phyloP scores from a whole-genome alignment of 1,284 basidiomycete genomes.

The Boletus holoroseus region DNA sequence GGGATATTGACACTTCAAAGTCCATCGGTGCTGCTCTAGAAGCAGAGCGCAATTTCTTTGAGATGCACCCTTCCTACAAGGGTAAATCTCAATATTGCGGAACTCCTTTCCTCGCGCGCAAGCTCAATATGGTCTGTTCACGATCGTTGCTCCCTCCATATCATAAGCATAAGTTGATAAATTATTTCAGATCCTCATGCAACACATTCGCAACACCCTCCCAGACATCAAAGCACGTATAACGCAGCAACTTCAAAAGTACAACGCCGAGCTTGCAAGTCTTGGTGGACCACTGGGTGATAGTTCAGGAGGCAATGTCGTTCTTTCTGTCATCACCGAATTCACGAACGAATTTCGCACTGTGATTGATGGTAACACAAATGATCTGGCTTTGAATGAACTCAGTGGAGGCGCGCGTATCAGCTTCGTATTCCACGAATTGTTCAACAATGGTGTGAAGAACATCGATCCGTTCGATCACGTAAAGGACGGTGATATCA shows the following conservation, averaged over 20 bases:
- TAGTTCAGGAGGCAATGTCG: conserved; percentile 79
- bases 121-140: conserved; percentile 82
- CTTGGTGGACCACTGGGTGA: conserved; percentile 88
- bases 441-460: conserved; percentile 95
- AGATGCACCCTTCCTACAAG: conserved; percentile 88
- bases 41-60: conserved; percentile 88
- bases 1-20: conserved; percentile 89
- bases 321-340: conserved; percentile 94
- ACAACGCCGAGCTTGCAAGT: conserved; percentile 75
- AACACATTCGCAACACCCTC: conserved; percentile 93
- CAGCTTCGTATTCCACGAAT: conserved; percentile 96
- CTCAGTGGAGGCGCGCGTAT: conserved; percentile 96
- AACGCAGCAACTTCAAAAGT: conserved; percentile 81
- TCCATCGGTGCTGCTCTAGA: conserved; percentile 83
- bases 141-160: not conserved
- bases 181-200: conserved; percentile 80
- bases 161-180: conserved; percentile 8
- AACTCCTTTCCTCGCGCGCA: conserved; percentile 94
- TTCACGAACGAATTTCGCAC: conserved; percentile 96
- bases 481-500: conserved; percentile 96
- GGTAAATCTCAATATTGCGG: conserved; percentile 95
- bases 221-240: conserved; percentile 97
- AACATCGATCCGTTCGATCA: conserved; percentile 97
- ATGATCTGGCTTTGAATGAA: conserved; percentile 91
- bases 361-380: conserved; percentile 94